Evolutionary conservation across 257 asterid genomes (phyloP).

Genomic region (Forsythia viridissima): DNA sequence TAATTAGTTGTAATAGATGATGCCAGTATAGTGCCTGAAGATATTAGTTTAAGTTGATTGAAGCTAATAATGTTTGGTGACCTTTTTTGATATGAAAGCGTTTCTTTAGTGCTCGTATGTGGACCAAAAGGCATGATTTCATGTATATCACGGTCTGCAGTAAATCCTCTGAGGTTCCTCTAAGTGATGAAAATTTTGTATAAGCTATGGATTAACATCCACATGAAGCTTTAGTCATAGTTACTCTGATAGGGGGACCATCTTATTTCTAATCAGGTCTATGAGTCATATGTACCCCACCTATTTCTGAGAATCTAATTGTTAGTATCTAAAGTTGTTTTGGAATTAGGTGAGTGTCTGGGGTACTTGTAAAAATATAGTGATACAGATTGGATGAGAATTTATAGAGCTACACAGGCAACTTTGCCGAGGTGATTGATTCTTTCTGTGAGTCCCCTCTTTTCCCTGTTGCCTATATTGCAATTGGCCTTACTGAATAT

Average conservation of each 20-base stretch:
- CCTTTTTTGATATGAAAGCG: not conserved
- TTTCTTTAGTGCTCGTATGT: not conserved
- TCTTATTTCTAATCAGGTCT: not conserved
- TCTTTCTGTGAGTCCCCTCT: slow-evolving; percentile 14
- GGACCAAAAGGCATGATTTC: not conserved
- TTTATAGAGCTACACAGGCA: not conserved
- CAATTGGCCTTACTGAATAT: not conserved
- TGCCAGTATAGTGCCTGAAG: not conserved
- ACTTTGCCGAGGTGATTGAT: slow-evolving; percentile 24
- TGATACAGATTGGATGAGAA: not conserved
- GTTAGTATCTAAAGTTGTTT: not conserved
- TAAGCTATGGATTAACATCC: slow-evolving; percentile 37
- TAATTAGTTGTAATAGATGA: not conserved
- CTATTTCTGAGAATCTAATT: not conserved
- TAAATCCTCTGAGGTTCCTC: slow-evolving; percentile 21
- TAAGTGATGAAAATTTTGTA: slow-evolving; percentile 31
- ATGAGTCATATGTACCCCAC: not conserved
- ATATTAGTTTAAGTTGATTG: not conserved
- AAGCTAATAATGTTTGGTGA: not conserved
- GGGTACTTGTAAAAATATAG: not conserved
- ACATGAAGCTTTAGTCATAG: slow-evolving; percentile 44
- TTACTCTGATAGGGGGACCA: slow-evolving; percentile 48
- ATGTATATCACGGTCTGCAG: not conserved
- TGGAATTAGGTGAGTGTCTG: not conserved
- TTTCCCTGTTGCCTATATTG: slow-evolving; percentile 28